Evolutionary conservation across 2,329 filamentous ascomycete species (phyloP).

Genomic region (Zasmidium citrigriseum): DNA sequence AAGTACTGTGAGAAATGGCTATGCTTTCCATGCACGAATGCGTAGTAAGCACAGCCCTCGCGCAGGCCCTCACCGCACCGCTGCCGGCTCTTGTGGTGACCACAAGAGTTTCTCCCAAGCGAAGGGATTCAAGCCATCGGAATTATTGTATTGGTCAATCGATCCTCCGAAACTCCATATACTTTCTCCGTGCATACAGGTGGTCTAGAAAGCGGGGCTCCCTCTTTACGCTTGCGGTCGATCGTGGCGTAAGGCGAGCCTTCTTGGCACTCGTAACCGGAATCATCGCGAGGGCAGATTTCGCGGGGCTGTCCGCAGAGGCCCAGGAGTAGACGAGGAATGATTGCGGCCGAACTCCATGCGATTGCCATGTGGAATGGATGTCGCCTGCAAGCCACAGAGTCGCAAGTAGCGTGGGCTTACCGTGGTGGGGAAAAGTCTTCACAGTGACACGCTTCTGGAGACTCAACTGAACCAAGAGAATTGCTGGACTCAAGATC

Average conservation of each 20-base stretch:
- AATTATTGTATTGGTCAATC: too few species aligned
- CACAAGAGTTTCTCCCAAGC: not conserved
- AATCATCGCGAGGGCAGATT: too few species aligned
- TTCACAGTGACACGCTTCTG: not conserved
- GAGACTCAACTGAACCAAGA: not conserved
- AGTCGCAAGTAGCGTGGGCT: not conserved
- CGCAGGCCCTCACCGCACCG: slow-evolving; percentile 6
- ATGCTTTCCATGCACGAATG: not conserved
- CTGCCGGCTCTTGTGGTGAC: not conserved
- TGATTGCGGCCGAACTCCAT: too few species aligned
- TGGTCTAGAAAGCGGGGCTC: not conserved
- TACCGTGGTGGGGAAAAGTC: not conserved
- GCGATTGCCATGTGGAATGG: too few species aligned
- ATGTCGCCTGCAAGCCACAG: too few species aligned
- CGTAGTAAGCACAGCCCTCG: not conserved
- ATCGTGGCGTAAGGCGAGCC: not conserved
- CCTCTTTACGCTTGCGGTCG: not conserved
- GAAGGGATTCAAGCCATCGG: not conserved
- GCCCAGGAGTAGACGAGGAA: too few species aligned
- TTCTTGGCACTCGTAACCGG: not conserved
- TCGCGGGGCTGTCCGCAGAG: too few species aligned
- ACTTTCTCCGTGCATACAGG: not conserved
- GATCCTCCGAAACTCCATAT: too few species aligned
- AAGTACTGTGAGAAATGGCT: not conserved
- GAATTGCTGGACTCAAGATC: too few species aligned